Conservation (phyloP, 1,139 yeast species). For the Suhomyces guaymorum region DNA sequence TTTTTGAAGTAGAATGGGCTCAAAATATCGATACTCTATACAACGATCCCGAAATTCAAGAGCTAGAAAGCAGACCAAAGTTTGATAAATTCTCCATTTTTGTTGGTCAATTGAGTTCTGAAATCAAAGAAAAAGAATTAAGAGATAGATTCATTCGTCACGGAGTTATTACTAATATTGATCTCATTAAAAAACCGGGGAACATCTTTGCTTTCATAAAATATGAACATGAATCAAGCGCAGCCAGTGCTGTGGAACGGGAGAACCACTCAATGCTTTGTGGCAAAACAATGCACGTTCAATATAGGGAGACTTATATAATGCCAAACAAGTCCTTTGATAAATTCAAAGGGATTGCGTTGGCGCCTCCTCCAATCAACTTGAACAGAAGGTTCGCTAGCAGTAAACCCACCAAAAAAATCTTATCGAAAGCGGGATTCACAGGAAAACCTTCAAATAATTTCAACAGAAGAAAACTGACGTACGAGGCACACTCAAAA, state of each 20-base stretch:
- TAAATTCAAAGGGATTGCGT: constrained; percentile 36
- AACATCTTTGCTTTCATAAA: constrained; percentile 73
- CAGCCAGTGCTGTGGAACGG: constrained; percentile 78
- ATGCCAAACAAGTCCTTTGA: constrained; percentile 11
- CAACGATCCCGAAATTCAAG: constrained; percentile 12
- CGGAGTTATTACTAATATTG: constrained; percentile 57
- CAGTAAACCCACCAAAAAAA: constrained; percentile 3
- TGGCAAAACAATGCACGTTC: constrained; percentile 79
- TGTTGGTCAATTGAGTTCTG: constrained; percentile 67
- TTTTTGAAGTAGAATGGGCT: constrained; percentile 77
- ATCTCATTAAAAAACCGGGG: constrained; percentile 51
- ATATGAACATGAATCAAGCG: constrained; percentile 64
- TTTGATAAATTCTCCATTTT: constrained; percentile 75
- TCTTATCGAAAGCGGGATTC: constrained; percentile 7
- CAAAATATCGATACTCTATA: constrained; percentile 59
- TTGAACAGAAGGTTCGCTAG: constrained; percentile 29
- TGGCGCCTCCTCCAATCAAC: constrained; percentile 78
- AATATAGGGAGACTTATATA: constrained; percentile 64
- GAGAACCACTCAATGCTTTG: constrained; percentile 78
- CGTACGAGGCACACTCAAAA: constrained; percentile 6
- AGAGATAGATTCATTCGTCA: constrained; percentile 60
- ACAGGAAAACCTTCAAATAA: constrained; percentile 18
- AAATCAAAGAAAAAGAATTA: constrained; percentile 57
- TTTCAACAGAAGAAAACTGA: constrained; percentile 12
- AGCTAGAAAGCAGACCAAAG: constrained; percentile 14